Evolutionary conservation across 345 rosid species (phyloP).

Genomic region (Euphorbia pulcherrima): DNA sequence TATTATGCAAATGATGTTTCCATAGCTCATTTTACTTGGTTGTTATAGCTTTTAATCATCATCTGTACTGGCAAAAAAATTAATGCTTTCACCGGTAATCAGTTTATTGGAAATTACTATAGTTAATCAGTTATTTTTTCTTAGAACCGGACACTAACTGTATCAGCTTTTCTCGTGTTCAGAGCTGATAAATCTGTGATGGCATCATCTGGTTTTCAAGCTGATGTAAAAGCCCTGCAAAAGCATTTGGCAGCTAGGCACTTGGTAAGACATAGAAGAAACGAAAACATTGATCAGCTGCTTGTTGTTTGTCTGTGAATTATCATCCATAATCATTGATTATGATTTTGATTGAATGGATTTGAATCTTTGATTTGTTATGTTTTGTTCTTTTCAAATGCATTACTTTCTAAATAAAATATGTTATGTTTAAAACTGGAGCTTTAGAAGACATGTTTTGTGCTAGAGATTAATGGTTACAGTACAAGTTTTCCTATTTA

Average conservation of each 20-base stretch:
- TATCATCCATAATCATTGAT: not conserved
- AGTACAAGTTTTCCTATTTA: not conserved
- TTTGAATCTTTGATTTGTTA: not conserved
- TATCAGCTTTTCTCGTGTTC: conserved; percentile 15
- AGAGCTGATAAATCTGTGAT: conserved; percentile 79
- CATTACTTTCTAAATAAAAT: not conserved
- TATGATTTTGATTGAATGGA: not conserved
- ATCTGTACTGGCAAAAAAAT: not conserved
- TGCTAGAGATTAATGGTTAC: not conserved
- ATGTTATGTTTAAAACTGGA: not conserved
- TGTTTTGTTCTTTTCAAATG: not conserved
- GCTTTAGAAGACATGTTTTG: not conserved
- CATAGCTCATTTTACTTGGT: not conserved
- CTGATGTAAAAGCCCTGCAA: conserved; percentile 90
- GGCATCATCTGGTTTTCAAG: conserved; percentile 97
- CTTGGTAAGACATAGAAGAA: conserved; percentile 56
- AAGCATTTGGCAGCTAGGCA: conserved; percentile 78
- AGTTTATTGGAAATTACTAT: not conserved
- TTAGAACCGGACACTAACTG: not conserved
- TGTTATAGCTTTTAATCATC: not conserved
- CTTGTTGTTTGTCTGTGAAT: not conserved
- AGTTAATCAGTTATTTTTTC: not conserved
- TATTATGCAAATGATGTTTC: not conserved
- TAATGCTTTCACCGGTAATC: not conserved
- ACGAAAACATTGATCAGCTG: not conserved